Conservation (phyloP, 2,329 filamentous ascomycete species). For the Aspergillus japonicus region DNA sequence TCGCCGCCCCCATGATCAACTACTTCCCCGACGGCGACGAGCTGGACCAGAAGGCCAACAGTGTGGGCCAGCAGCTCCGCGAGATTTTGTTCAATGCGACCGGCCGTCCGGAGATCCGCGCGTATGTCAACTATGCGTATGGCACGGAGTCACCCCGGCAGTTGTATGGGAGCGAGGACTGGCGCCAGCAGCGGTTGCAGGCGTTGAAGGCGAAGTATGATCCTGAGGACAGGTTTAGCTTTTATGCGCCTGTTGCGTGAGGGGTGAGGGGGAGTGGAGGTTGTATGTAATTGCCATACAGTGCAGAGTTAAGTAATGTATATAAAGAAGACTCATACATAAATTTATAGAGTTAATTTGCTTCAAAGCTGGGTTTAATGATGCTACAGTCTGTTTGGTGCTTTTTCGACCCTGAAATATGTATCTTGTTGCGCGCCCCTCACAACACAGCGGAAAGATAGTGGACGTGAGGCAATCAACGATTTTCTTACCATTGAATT, state of each 20-base stretch:
- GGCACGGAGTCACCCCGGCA: slow-evolving; percentile 27
- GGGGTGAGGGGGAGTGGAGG: background rate
- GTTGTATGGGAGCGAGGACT: slow-evolving; percentile 33
- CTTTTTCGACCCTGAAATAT: too few relatives aligned
- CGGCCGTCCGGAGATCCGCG: slow-evolving; percentile 21
- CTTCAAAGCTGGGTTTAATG: too few relatives aligned
- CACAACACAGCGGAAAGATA: too few relatives aligned
- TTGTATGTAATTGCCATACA: too few relatives aligned
- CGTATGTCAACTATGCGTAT: slow-evolving; percentile 35
- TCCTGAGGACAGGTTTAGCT: slow-evolving; percentile 31
- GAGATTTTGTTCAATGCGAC: slow-evolving; percentile 25
- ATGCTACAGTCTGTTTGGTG: too few relatives aligned
- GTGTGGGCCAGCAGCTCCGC: slow-evolving; percentile 32
- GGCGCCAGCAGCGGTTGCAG: slow-evolving; percentile 32
- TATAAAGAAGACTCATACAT: too few relatives aligned
- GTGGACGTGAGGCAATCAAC: too few relatives aligned
- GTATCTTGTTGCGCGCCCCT: too few relatives aligned
- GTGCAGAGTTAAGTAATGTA: too few relatives aligned
- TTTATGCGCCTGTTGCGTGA: slow-evolving; percentile 28
- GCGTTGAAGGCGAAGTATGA: slow-evolving; percentile 39
- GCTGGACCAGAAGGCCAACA: slow-evolving; percentile 24
- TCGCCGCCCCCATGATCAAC: slow-evolving; percentile 34
- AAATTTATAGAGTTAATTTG: too few relatives aligned
- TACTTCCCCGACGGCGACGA: slow-evolving; percentile 26
- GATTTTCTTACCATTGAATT: too few relatives aligned